Percentiles rank a stretch among this genome's conserved stretches.
Conservation (phyloP, 768 basidiomycete species). For the Fistulinella prunicolor region DNA sequence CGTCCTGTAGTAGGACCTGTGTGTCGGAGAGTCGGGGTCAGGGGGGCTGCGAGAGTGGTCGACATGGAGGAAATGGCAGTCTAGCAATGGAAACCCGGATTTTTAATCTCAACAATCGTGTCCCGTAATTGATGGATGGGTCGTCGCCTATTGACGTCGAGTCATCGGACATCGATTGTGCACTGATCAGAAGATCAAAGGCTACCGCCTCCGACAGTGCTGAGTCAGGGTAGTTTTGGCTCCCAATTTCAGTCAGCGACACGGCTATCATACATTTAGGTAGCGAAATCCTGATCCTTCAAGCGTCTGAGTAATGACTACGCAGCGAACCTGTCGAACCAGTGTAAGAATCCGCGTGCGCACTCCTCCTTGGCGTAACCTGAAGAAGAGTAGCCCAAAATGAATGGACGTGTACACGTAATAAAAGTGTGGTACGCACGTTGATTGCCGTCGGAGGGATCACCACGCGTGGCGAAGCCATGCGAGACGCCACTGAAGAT, state of each 20-base stretch:
- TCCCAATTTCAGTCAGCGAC: background rate
- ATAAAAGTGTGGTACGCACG: slow-evolving; percentile 9
- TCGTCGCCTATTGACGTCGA: too few species aligned
- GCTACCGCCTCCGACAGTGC: too few species aligned
- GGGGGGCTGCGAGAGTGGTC: slow-evolving; percentile 39
- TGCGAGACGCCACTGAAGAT: slow-evolving; percentile 47
- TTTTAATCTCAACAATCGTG: too few species aligned
- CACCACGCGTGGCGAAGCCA: slow-evolving; percentile 35
- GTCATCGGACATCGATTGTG: too few species aligned
- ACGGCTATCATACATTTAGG: slow-evolving; percentile 11
- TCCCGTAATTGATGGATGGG: too few species aligned
- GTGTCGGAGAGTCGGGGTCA: slow-evolving; percentile 47
- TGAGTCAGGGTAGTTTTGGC: background rate
- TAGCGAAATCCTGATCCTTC: background rate
- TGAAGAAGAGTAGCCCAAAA: slow-evolving; percentile 16
- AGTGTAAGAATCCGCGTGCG: slow-evolving; percentile 46
- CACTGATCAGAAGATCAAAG: too few species aligned
- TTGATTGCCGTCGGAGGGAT: slow-evolving; percentile 26
- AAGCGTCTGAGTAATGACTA: slow-evolving; percentile 4
- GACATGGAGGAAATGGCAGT: slow-evolving; percentile 19
- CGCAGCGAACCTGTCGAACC: slow-evolving; percentile 48
- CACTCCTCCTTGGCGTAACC: slow-evolving; percentile 64
- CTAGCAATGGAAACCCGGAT: too few species aligned
- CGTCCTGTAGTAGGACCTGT: slow-evolving; percentile 45
- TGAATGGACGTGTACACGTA: background rate